These are phyloP conservation scores for Suhomyces pyralidae DNA, from an alignment of 805 yeast genomes.

Conservation along the genomic window DNA sequence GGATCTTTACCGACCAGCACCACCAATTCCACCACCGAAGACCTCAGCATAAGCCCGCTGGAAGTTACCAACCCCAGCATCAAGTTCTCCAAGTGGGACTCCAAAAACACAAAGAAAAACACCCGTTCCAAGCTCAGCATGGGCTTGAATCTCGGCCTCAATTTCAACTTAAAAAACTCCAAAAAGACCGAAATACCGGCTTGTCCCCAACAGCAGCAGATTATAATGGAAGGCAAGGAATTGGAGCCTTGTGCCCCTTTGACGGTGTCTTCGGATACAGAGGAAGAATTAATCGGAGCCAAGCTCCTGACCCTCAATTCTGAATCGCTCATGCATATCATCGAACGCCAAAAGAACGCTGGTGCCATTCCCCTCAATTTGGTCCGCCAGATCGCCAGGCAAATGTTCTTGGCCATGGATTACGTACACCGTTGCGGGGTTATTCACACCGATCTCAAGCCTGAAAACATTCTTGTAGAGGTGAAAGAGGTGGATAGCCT, in stretches of 20 bases:
- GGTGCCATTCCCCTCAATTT: constrained; percentile 55
- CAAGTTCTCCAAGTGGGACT: constrained; percentile 19
- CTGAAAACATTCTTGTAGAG: constrained; percentile 46
- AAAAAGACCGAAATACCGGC: neutral
- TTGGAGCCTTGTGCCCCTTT: neutral
- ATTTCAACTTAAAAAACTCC: constrained; percentile 2
- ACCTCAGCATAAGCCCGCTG: neutral
- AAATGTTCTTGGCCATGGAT: constrained; percentile 53
- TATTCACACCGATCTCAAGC: constrained; percentile 48
- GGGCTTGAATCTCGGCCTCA: constrained; percentile 10
- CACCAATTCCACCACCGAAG: neutral
- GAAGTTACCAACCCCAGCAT: constrained; percentile 1
- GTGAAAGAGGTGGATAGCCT: constrained; percentile 53
- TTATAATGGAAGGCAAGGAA: neutral
- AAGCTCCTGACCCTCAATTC: constrained; percentile 14
- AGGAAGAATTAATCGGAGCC: constrained; percentile 5
- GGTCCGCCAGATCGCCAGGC: constrained; percentile 56
- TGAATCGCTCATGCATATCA: constrained; percentile 27
- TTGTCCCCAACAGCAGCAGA: neutral
- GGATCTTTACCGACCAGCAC: neutral
- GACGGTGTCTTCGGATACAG: neutral
- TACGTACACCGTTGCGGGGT: constrained; percentile 63
- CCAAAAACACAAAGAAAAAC: constrained; percentile 11
- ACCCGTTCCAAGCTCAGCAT: constrained; percentile 22
- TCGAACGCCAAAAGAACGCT: constrained; percentile 36